Evolutionary conservation across 2,329 filamentous ascomycete species (phyloP).

Genomic region (Calonectria fujianensis): DNA sequence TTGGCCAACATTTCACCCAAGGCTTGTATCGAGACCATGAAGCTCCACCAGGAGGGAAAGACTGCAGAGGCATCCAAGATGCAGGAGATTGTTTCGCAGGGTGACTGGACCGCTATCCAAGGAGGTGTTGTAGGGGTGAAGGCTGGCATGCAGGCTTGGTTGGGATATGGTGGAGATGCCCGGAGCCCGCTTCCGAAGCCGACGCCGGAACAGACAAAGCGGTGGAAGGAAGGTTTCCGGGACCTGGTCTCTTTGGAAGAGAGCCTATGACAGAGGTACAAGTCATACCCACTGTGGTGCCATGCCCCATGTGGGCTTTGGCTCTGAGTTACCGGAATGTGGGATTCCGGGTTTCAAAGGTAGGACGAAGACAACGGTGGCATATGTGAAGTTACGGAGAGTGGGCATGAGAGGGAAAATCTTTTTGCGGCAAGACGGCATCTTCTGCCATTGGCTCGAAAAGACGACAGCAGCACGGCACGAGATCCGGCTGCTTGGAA

Average conservation of each 20-base stretch:
- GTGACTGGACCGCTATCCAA: slow-evolving; percentile 84
- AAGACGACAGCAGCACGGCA: not conserved
- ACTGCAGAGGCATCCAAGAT: slow-evolving; percentile 76
- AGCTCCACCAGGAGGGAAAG: slow-evolving; percentile 76
- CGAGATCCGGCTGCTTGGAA: slow-evolving; percentile 13
- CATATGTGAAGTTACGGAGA: slow-evolving; percentile 26
- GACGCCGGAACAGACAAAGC: slow-evolving; percentile 67
- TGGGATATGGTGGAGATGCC: slow-evolving; percentile 78
- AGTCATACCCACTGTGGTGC: slow-evolving; percentile 35
- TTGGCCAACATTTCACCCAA: slow-evolving; percentile 83
- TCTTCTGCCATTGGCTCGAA: slow-evolving; percentile 6
- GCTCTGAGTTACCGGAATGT: slow-evolving; percentile 25
- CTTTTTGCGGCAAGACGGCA: slow-evolving; percentile 21
- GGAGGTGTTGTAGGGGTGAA: slow-evolving; percentile 84
- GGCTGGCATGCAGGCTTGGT: slow-evolving; percentile 78
- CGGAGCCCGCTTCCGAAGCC: slow-evolving; percentile 63
- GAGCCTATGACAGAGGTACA: slow-evolving; percentile 59
- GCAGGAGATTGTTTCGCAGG: slow-evolving; percentile 79
- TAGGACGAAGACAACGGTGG: slow-evolving; percentile 41
- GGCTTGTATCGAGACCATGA: slow-evolving; percentile 76
- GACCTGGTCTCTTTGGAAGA: slow-evolving; percentile 72
- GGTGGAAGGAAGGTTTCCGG: slow-evolving; percentile 74
- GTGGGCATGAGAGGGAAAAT: slow-evolving; percentile 9
- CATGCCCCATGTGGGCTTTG: slow-evolving; percentile 26
- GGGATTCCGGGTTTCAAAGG: slow-evolving; percentile 31